phyloP scores from a whole-genome alignment of 2,329 filamentous ascomycete species.

The Pseudogymnoascus destructans region DNA sequence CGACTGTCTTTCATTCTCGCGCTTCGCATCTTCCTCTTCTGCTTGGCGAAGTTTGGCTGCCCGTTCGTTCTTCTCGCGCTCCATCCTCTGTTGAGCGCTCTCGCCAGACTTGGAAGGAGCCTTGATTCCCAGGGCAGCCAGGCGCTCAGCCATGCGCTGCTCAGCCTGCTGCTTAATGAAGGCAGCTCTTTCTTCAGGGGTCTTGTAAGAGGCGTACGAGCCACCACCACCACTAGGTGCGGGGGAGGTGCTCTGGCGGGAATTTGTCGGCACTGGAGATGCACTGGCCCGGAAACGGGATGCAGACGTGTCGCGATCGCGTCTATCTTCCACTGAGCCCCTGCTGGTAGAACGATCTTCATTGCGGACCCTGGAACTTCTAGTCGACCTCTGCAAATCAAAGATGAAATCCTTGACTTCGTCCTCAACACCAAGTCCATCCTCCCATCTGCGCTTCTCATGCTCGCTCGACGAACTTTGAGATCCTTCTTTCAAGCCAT shows the following conservation, averaged over 20 bases:
- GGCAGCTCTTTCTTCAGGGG: slow-evolving; percentile 82
- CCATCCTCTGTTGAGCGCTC: slow-evolving; percentile 67
- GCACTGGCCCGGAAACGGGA: slow-evolving; percentile 27
- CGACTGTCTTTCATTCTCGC: slow-evolving; percentile 70
- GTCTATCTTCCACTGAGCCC: slow-evolving; percentile 24
- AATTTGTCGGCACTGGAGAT: slow-evolving; percentile 32
- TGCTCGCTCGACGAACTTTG: slow-evolving; percentile 71
- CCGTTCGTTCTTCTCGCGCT: slow-evolving; percentile 76
- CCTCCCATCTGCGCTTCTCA: slow-evolving; percentile 88
- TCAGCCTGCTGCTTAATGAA: slow-evolving; percentile 97
- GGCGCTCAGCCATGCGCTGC: slow-evolving; percentile 88
- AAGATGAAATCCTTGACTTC: slow-evolving; percentile 97
- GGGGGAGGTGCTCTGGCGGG: slow-evolving; percentile 26
- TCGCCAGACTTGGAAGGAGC: slow-evolving; percentile 68
- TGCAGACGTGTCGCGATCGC: slow-evolving; percentile 18
- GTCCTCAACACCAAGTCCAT: slow-evolving; percentile 89
- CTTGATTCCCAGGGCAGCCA: slow-evolving; percentile 86
- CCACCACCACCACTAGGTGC: slow-evolving; percentile 38
- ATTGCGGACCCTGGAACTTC: slow-evolving; percentile 54
- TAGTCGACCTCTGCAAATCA: slow-evolving; percentile 77
- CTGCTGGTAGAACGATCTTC: slow-evolving; percentile 40
- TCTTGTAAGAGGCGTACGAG: slow-evolving; percentile 74
- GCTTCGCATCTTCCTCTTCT: slow-evolving; percentile 83
- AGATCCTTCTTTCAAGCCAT: slow-evolving; percentile 69
- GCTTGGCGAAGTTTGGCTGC: slow-evolving; percentile 79